phyloP scores from a whole-genome alignment of 768 basidiomycete genomes.

The Mycena galopus region DNA sequence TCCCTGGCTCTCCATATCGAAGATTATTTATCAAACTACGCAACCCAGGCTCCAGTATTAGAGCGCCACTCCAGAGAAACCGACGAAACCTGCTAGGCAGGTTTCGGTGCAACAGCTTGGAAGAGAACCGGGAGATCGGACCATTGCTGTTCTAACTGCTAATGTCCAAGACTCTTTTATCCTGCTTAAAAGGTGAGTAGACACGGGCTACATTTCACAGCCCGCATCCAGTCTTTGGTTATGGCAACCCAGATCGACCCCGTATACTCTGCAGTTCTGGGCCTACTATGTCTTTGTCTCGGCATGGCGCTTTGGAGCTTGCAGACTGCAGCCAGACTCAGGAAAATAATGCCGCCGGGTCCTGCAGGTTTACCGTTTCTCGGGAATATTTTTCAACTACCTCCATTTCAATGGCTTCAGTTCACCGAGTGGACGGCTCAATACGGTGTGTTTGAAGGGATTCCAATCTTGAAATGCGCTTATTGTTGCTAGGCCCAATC shows the following conservation, averaged over 20 bases:
- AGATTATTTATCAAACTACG: too few relatives aligned
- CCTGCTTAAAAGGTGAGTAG: too few relatives aligned
- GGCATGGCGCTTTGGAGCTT: background rate
- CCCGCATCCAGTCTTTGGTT: background rate
- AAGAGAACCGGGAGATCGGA: too few relatives aligned
- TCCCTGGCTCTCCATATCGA: too few relatives aligned
- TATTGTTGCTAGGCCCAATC: conserved; percentile 4
- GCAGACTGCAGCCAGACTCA: background rate
- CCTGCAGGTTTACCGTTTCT: conserved; percentile 6
- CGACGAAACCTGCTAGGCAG: too few relatives aligned
- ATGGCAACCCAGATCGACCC: background rate
- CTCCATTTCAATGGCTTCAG: conserved; percentile 7
- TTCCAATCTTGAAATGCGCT: background rate
- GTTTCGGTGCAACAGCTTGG: too few relatives aligned
- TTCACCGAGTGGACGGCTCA: conserved; percentile 6
- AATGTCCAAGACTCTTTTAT: too few relatives aligned
- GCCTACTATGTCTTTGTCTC: background rate
- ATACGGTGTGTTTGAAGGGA: background rate
- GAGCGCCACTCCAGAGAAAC: too few relatives aligned
- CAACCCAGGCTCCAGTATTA: too few relatives aligned
- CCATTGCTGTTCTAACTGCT: too few relatives aligned
- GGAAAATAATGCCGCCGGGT: background rate
- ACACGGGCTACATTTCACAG: too few relatives aligned
- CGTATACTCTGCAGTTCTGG: background rate
- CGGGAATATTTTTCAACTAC: conserved; percentile 7